phyloP scores from a whole-genome alignment of 768 basidiomycete species.

The Fomitopsis serialis region DNA sequence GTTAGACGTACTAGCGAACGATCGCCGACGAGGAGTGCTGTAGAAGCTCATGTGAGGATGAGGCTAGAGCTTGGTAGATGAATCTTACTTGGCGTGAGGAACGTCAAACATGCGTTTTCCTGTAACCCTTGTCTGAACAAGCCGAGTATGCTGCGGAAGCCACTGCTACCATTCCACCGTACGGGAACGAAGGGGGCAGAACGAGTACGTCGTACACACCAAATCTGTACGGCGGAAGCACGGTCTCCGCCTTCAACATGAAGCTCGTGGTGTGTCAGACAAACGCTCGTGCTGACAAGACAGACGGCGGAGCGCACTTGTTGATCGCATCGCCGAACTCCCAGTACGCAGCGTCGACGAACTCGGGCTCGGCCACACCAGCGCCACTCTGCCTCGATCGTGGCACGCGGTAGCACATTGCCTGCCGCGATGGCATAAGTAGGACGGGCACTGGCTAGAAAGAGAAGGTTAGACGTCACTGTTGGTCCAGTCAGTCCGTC shows the following conservation, averaged over 20 bases:
- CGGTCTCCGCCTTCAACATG: constrained; percentile 67
- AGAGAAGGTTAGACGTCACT: no score
- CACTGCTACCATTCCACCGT: constrained; percentile 73
- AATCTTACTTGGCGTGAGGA: constrained; percentile 76
- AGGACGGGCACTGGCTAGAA: no score
- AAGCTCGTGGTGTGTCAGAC: constrained; percentile 41
- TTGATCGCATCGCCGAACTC: constrained; percentile 89
- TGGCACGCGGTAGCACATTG: constrained; percentile 69
- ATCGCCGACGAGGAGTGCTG: constrained; percentile 84
- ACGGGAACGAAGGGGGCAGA: constrained; percentile 89
- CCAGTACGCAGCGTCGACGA: constrained; percentile 72
- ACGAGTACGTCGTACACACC: constrained; percentile 88
- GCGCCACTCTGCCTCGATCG: constrained; percentile 61
- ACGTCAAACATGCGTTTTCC: constrained; percentile 89
- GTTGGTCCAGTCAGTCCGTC: no score
- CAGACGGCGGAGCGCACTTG: constrained; percentile 36
- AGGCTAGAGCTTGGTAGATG: no score
- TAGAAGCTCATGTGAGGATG: neutral
- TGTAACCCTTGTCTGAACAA: constrained; percentile 19
- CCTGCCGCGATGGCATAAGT: constrained; percentile 89
- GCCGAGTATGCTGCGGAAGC: neutral
- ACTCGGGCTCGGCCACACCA: constrained; percentile 86
- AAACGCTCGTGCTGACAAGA: neutral
- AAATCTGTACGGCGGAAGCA: constrained; percentile 74
- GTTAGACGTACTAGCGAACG: constrained; percentile 48